Conservation (phyloP, 768 basidiomycete genomes). For the Suillus subalutaceus region DNA sequence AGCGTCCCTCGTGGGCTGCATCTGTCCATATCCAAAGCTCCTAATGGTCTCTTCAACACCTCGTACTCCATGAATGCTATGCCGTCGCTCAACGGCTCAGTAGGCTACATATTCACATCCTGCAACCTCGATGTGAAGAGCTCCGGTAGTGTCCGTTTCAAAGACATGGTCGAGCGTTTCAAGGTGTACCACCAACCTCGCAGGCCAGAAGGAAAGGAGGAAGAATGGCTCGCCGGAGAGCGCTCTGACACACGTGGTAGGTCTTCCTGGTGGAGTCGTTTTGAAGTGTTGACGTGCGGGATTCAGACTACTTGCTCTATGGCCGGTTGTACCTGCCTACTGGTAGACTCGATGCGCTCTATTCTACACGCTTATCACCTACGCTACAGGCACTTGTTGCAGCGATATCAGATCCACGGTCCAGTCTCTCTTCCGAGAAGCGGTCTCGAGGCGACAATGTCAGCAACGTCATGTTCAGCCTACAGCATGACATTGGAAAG, state of each 20-base stretch:
- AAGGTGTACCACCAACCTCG: conserved; percentile 81
- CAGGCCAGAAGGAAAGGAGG: conserved; percentile 74
- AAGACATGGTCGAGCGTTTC: conserved; percentile 90
- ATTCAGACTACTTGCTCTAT: conserved; percentile 88
- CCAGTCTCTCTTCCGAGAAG: conserved; percentile 45
- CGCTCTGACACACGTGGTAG: conserved; percentile 76
- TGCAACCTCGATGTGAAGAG: conserved; percentile 75
- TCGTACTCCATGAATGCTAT: conserved; percentile 93
- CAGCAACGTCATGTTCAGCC: conserved; percentile 77
- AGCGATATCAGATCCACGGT: conserved; percentile 81
- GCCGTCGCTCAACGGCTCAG: conserved; percentile 89
- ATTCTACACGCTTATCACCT: conserved; percentile 77
- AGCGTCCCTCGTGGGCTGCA: conserved; percentile 79
- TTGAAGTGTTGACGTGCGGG: conserved; percentile 26
- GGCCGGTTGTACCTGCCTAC: conserved; percentile 91
- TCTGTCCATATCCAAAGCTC: conserved; percentile 83
- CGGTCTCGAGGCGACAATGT: conserved; percentile 46
- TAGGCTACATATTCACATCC: conserved; percentile 93
- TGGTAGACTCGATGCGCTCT: conserved; percentile 86
- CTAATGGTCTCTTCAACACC: conserved; percentile 86
- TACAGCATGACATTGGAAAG: conserved; percentile 91
- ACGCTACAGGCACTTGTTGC: conserved; percentile 84
- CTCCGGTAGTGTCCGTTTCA: conserved; percentile 76
- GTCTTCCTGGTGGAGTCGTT: conserved; percentile 19
- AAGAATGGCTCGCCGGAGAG: conserved; percentile 83